Conservation (phyloP, 805 yeast species). For the Candida mattraensis region DNA sequence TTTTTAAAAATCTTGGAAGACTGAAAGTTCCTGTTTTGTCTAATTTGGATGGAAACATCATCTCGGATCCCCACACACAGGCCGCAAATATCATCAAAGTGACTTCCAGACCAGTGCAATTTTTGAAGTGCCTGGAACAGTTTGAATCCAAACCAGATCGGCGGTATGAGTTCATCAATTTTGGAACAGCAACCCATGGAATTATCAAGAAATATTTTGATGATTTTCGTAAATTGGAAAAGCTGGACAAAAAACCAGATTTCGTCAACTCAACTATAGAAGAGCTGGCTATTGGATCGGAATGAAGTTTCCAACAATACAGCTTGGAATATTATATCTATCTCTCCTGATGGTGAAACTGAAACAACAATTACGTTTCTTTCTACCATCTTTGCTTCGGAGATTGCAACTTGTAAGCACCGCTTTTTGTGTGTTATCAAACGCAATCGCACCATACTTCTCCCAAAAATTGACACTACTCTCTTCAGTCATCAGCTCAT, state of each 20-base stretch:
- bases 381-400: slow-evolving; percentile 77
- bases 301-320: slow-evolving; percentile 93
- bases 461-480: slow-evolving; percentile 98
- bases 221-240: slow-evolving; percentile 16
- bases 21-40: slow-evolving; percentile 31
- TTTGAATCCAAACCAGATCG: slow-evolving; percentile 8
- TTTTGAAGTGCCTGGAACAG: slow-evolving; percentile 32
- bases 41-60: slow-evolving; percentile 30
- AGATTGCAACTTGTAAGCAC: slow-evolving; percentile 89
- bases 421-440: slow-evolving; percentile 93
- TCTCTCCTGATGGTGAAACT: slow-evolving; percentile 93
- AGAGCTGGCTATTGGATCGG: slow-evolving; percentile 49
- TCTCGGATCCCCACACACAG: slow-evolving; percentile 19
- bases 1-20: slow-evolving; percentile 11
- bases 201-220: slow-evolving; percentile 27
- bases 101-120: slow-evolving; percentile 35
- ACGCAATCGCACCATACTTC: slow-evolving; percentile 93
- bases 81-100: slow-evolving; percentile 30
- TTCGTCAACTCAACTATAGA: not conserved
- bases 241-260: slow-evolving; percentile 6
- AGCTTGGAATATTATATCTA: slow-evolving; percentile 90
- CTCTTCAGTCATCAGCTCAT: slow-evolving; percentile 93
- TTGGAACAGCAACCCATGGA: slow-evolving; percentile 31
- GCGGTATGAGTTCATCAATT: slow-evolving; percentile 28
- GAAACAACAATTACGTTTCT: slow-evolving; percentile 84